Base-by-base conservation (phyloP, 2,329 filamentous ascomycete genomes). In the Grosmannia clavigera region DNA sequence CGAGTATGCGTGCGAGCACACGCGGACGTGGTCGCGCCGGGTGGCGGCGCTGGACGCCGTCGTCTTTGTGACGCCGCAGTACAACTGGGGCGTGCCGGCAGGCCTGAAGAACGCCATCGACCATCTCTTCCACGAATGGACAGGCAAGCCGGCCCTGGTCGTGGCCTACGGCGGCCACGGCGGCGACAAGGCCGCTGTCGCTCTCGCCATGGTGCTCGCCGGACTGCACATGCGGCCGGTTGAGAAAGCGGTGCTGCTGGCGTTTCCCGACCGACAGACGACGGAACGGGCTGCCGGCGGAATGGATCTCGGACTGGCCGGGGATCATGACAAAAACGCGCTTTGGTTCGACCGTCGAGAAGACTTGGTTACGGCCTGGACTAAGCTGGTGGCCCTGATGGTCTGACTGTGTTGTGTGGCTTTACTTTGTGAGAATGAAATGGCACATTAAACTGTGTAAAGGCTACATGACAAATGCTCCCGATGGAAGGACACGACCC, bases 41-140 rank as follows among this genome's bases (percentile, higher is more conserved):
- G 67, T 74, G 38, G 52, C 65, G 1, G 59, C 66, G 19, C 68
- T 70, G 43, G 67, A 72, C 59, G 72, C 62, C 43, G 74, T 72
- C 58, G 65, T 68, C 25, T 64, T 68, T 58, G 65, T 68, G 48
- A 68, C 70, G 25, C 67, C 71, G 19, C 70, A 74, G 66, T 79
- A 79, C 65, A 80, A 80, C 67, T 77, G 72, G 70, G 74, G 76
- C 9, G 70, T 77, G 22, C 74, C 78, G 0, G 77, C 73, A 0
- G 73, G 71, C 19, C 65, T 79, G 25, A 81, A 81, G 69, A 81
- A 79, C 63, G 77, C 78, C 10, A 72, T 81, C 55, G 78, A 81
- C 63, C 79, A 77, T 63, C 69, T 81, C 6, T 80, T 71, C 65
- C 66, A 79, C 60, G 77, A 79, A 64, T 79, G 76, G 75, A 71